Evolutionary conservation across 1,284 basidiomycete genomes (phyloP).

Genomic region (Trichosporon ovoides): DNA sequence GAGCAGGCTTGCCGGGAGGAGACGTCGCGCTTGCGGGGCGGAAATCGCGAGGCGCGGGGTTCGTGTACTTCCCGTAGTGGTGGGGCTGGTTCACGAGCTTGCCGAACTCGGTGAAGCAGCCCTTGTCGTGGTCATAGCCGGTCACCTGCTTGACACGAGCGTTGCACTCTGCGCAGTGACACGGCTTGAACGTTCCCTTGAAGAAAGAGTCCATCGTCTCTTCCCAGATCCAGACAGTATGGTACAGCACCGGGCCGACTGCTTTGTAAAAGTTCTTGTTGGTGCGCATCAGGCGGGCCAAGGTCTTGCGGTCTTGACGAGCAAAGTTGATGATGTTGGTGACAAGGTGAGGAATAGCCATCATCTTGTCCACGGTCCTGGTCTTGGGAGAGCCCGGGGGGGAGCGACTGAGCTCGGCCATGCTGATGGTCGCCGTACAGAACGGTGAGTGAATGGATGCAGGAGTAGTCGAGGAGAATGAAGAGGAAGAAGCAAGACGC

Average conservation of each 20-base stretch:
- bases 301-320: constrained; percentile 2
- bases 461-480: too few relatives aligned
- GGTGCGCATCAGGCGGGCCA: constrained; percentile 17
- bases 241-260: constrained; percentile 13
- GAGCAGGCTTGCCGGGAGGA: neutral
- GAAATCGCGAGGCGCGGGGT: neutral
- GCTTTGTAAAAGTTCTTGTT: constrained; percentile 15
- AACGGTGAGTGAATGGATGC: too few relatives aligned
- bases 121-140: neutral
- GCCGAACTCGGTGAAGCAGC: neutral
- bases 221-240: constrained; percentile 10
- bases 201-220: constrained; percentile 6
- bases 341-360: constrained; percentile 10
- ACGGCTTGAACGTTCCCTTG: neutral
- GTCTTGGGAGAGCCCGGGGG: too few relatives aligned
- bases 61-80: neutral
- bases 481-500: too few relatives aligned
- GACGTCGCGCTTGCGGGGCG: neutral
- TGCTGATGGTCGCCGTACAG: neutral
- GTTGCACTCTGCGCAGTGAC: neutral
- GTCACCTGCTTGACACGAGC: neutral
- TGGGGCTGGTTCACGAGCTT: neutral
- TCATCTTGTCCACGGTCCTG: neutral
- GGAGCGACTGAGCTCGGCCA: neutral
- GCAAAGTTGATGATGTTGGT: constrained; percentile 10